Conservation (phyloP, 2,329 filamentous ascomycete species). For the Diaporthe ilicicola region DNA sequence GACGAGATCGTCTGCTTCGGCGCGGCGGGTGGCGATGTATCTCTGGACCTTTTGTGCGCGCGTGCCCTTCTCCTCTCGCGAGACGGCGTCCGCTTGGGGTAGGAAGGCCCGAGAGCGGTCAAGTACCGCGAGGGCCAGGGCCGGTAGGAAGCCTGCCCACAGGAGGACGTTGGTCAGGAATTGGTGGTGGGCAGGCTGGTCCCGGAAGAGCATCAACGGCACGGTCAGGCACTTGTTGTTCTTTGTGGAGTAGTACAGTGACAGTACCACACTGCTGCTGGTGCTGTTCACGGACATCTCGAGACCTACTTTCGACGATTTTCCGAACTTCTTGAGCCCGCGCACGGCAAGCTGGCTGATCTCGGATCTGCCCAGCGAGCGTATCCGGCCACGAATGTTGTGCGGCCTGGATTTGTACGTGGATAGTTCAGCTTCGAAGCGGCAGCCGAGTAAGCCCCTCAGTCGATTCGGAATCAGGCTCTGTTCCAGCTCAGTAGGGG, state of each 20-base stretch:
- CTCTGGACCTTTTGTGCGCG: slow-evolving; percentile 34
- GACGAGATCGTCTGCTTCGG: slow-evolving; percentile 55
- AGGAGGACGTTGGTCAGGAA: slow-evolving; percentile 43
- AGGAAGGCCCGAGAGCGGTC: slow-evolving; percentile 40
- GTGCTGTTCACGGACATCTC: slow-evolving; percentile 53
- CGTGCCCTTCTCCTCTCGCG: neutral
- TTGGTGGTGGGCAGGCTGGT: neutral
- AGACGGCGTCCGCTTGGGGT: slow-evolving; percentile 24
- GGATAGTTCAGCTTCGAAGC: slow-evolving; percentile 54
- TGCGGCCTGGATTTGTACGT: slow-evolving; percentile 39
- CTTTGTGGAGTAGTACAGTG: slow-evolving; percentile 55
- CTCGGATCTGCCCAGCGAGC: neutral
- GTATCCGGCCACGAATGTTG: neutral
- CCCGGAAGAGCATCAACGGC: slow-evolving; percentile 45
- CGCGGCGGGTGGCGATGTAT: slow-evolving; percentile 46
- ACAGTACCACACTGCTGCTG: slow-evolving; percentile 52
- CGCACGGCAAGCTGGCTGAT: slow-evolving; percentile 49
- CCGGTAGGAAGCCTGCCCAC: slow-evolving; percentile 50
- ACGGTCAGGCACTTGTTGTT: slow-evolving; percentile 52
- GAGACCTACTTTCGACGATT: slow-evolving; percentile 52
- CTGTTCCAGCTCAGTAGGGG: slow-evolving; percentile 16
- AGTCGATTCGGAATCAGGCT: neutral
- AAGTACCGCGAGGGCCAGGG: slow-evolving; percentile 49
- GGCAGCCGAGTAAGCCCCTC: slow-evolving; percentile 37
- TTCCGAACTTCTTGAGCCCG: slow-evolving; percentile 51